Evolutionary conservation across 2,329 filamentous ascomycete species (phyloP), one percentile per base, ranked within the genome.

Genomic region (Verticillium klebahnii): DNA sequence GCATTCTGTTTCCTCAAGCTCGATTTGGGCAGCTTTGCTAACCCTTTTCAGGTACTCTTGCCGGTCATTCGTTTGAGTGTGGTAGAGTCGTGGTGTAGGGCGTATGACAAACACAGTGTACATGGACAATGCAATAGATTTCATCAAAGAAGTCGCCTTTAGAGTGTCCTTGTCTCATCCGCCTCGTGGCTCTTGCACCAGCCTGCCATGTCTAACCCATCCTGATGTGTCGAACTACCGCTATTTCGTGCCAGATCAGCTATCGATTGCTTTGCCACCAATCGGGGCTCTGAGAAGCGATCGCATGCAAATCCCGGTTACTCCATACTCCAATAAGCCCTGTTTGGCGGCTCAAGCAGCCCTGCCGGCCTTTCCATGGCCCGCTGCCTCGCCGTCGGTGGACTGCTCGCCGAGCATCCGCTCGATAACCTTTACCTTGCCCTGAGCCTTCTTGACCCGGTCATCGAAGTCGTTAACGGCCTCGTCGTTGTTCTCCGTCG

Each of bases 401-500:
- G 59, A 58, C 62, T 59, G 65, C 69, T 81, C 81, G 0, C 79
- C 79, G 1, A 83, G 70, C 67, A 91, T 87, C 63, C 88, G 88
- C 74, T 95, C 90, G 55, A 98, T 87, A 56, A 99, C 84, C 75
- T 94, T 96, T 1, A 86, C 85, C 73, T 97, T 97, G 3, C 90
- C 90, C 67, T 87, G 85, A 4, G 93, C 94, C 66, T 91, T 85
- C 76, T 93, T 95, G 45, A 96, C 72, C 14, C 93, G 83, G 72
- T 97, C 92, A 70, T 99, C 95, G 70, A 96, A 93, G 69, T 97
- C 93, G 58, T 90, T 89, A 25, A 99, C 93, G 0, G 89, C 89
- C 56, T 96, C 92, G 71, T 98, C 94, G 5, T 86, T 89, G 72
- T 99, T 99, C 63, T 89, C 83, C 23, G 88, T 93, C 17, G 88